Evolutionary conservation across 2,329 filamentous ascomycete species (phyloP), one percentile per base, ranked within the genome.

Genomic region (Stagonosporopsis rhizophila): DNA sequence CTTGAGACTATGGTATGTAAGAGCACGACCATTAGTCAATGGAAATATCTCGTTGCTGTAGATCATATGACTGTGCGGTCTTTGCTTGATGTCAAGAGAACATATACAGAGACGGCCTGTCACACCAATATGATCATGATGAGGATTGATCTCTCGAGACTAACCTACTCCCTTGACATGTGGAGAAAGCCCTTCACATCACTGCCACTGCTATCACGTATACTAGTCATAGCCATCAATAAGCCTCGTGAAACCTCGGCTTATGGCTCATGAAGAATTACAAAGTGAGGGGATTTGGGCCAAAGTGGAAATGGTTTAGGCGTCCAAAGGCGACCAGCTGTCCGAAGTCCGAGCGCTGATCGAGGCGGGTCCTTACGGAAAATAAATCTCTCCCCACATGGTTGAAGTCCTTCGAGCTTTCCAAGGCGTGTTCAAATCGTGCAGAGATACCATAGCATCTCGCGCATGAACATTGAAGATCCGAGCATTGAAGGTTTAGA

Each of bases 251-350:
- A 34, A 32, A 34, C 39, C 45, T 39, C 39, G 39, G 44, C n/a
- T 19, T 23, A 12, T 12, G n/a, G n/a, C n/a, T n/a, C n/a, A n/a
- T n/a, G n/a, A 5, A 19, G n/a, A 15, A 15, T 32, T 38, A 41
- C n/a, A 6, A 17, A 23, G 15, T 20, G 15, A 9, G 35, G 28
- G 41, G 41, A 27, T 19, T 6, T 22, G 25, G 4, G 41, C 12
- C 20, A 4, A 19, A 46, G 40, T 41, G 45, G 46, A 47, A 17
- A 56, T 56, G 38, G 51, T 6, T 56, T 25, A 50, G 53, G 53
- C 40, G 23, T 42, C 53, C 51, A 42, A 40, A 22, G 27, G 35
- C 34, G 15, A 19, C 20, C 35, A 32, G 27, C 19, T 30, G n/a
- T 28, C 22, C 27, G 22, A 46, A 41, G 28, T 46, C 45, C 52